phyloP scores from a whole-genome alignment of 2,329 filamentous ascomycete species.

The Paecilomyces variotii region DNA sequence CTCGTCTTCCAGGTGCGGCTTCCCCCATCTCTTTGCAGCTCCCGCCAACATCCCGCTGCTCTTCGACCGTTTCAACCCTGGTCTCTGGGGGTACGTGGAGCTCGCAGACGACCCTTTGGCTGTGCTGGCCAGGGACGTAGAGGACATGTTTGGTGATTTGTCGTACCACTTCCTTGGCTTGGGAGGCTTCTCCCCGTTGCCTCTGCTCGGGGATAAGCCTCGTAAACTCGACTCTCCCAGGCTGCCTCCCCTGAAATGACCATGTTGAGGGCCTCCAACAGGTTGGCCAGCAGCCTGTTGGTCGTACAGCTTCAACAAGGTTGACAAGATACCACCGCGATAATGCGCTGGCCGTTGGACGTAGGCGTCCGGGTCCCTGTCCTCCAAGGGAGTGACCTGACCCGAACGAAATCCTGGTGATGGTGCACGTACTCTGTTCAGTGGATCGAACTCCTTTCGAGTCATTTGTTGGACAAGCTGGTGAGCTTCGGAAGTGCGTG shows the following conservation, averaged over 20 bases:
- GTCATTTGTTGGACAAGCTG: conserved; percentile 30
- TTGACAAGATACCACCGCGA: conserved; percentile 64
- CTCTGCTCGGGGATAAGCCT: conserved; percentile 21
- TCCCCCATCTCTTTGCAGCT: conserved; percentile 20
- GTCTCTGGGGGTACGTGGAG: conserved; percentile 10
- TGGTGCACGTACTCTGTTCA: conserved; percentile 24
- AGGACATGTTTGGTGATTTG: conserved; percentile 29
- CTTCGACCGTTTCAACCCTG: conserved; percentile 26
- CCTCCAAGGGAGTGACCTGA: conserved; percentile 25
- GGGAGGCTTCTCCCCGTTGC: conserved; percentile 21
- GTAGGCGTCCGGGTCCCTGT: conserved; percentile 50
- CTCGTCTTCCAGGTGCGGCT: conserved; percentile 39
- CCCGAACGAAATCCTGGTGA: conserved; percentile 26
- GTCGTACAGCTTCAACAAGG: conserved; percentile 62
- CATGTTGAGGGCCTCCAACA: conserved; percentile 1
- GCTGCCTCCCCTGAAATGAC: conserved; percentile 23
- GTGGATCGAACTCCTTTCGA: conserved; percentile 22
- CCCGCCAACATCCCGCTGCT: conserved; percentile 26
- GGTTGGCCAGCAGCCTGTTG: conserved; percentile 32
- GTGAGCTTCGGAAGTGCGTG: conserved; percentile 23
- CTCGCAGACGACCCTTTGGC: conserved; percentile 21
- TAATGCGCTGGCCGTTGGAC: conserved; percentile 61
- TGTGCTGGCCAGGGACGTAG: conserved; percentile 23
- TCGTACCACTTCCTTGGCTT: conserved; percentile 33
- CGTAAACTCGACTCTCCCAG: conserved; percentile 22